A percentile compares a stretch with the other conserved stretches of the same genome.
Conservation (phyloP, 768 basidiomycete species). For the Suillus decipiens region DNA sequence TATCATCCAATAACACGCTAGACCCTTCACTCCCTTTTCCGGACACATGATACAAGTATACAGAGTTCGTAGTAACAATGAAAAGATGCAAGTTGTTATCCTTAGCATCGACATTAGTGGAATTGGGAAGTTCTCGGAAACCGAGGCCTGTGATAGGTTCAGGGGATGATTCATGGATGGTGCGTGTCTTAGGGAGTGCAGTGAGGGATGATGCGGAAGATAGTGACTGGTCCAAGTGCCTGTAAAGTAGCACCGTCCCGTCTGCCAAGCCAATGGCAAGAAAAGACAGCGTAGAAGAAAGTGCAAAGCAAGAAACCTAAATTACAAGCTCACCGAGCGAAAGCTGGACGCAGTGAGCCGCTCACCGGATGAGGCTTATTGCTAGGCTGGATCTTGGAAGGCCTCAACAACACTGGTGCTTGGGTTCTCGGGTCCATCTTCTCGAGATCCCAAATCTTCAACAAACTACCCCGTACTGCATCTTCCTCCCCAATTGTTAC, state of each 20-base stretch:
- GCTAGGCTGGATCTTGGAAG: slow-evolving; percentile 71
- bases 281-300: slow-evolving; percentile 77
- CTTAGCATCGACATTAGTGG: slow-evolving; percentile 3
- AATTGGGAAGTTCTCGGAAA: slow-evolving; percentile 60
- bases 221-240: slow-evolving; percentile 89
- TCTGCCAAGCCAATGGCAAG: slow-evolving; percentile 94
- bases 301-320: slow-evolving; percentile 77
- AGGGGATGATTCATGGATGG: slow-evolving; percentile 77
- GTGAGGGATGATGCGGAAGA: slow-evolving; percentile 63
- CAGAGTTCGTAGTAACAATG: slow-evolving; percentile 85
- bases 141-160: slow-evolving; percentile 95
- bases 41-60: slow-evolving; percentile 73
- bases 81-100: slow-evolving; percentile 63
- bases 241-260: slow-evolving; percentile 88
- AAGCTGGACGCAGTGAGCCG: background rate
- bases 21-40: slow-evolving; percentile 69
- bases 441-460: slow-evolving; percentile 90
- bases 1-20: slow-evolving; percentile 78
- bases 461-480: slow-evolving; percentile 58
- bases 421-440: slow-evolving; percentile 66
- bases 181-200: slow-evolving; percentile 81
- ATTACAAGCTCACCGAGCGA: slow-evolving; percentile 5
- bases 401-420: slow-evolving; percentile 66
- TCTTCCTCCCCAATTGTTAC: slow-evolving; percentile 95
- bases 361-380: slow-evolving; percentile 79